phyloP scores from a whole-genome alignment of 2,329 filamentous ascomycete genomes.

The Pseudovirgaria hyperparasitica region DNA sequence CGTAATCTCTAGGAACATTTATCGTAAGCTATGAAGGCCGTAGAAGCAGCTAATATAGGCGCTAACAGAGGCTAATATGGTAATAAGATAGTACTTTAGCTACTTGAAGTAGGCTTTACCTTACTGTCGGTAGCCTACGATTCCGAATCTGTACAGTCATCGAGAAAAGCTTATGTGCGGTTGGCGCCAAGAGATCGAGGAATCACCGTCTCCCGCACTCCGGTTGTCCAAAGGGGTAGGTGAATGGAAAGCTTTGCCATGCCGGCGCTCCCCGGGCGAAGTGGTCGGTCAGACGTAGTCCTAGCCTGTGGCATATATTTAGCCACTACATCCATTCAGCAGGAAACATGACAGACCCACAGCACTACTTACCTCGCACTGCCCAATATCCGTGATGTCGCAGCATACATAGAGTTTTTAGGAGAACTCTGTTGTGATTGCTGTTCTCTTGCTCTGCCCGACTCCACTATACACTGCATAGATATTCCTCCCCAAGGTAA shows the following conservation, averaged over 20 bases:
- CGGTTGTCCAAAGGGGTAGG: no score
- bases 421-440: slow-evolving; percentile 27
- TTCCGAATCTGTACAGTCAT: no score
- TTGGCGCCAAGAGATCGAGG: no score
- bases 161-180: no score
- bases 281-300: slow-evolving; percentile 25
- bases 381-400: slow-evolving; percentile 22
- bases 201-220: no score
- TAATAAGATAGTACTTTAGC: no score
- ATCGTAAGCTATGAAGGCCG: no score
- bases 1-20: no score
- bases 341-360: slow-evolving; percentile 13
- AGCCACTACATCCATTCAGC: slow-evolving; percentile 6
- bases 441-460: slow-evolving; percentile 32
- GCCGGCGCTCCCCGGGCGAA: slow-evolving; percentile 25
- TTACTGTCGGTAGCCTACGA: no score
- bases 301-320: slow-evolving; percentile 20
- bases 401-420: slow-evolving; percentile 26
- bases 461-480: slow-evolving; percentile 39
- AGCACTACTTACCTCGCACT: slow-evolving; percentile 25
- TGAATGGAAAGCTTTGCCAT: slow-evolving; percentile 16
- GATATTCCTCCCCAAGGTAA: slow-evolving; percentile 61
- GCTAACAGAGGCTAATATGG: no score
- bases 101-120: no score
- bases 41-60: no score